A percentile compares a stretch with the other conserved stretches of the same genome.
These are phyloP conservation scores for Russula abietina DNA, from an alignment of 768 basidiomycete genomes.

Conservation along the genomic window DNA sequence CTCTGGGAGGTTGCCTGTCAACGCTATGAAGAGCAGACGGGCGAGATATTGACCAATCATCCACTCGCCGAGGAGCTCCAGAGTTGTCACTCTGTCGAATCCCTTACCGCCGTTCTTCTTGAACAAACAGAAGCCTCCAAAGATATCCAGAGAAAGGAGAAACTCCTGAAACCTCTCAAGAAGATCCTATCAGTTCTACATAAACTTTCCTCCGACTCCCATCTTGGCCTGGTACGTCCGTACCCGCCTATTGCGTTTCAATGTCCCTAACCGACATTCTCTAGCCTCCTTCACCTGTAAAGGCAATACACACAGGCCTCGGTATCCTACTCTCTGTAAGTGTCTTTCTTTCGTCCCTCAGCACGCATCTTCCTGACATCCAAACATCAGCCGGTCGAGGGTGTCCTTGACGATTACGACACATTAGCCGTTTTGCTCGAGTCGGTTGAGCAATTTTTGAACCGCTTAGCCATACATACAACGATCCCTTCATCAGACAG, in stretches of 20 bases:
- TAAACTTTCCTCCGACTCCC: not conserved
- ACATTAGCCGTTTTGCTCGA: not conserved
- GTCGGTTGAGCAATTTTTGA: not conserved
- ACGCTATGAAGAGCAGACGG: not conserved
- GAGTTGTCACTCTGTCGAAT: not conserved
- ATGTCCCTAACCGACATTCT: not conserved
- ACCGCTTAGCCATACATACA: not conserved
- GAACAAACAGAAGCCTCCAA: not conserved
- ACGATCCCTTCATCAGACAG: not conserved
- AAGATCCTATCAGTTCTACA: not conserved
- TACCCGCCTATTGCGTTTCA: not conserved
- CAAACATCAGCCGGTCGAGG: not conserved
- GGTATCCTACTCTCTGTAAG: not conserved
- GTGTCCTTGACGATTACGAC: not conserved
- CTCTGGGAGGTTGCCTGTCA: not conserved
- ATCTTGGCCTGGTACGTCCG: not conserved
- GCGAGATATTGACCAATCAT: not conserved
- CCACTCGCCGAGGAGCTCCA: not conserved
- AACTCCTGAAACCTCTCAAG: not conserved
- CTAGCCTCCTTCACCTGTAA: not conserved
- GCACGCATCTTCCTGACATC: not conserved
- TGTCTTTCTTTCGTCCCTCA: not conserved
- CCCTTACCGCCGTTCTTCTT: not conserved
- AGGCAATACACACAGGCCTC: not conserved
- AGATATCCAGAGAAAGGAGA: not conserved